Base-by-base conservation (phyloP, 257 asterid genomes). In the Plectranthus barbatus region DNA sequence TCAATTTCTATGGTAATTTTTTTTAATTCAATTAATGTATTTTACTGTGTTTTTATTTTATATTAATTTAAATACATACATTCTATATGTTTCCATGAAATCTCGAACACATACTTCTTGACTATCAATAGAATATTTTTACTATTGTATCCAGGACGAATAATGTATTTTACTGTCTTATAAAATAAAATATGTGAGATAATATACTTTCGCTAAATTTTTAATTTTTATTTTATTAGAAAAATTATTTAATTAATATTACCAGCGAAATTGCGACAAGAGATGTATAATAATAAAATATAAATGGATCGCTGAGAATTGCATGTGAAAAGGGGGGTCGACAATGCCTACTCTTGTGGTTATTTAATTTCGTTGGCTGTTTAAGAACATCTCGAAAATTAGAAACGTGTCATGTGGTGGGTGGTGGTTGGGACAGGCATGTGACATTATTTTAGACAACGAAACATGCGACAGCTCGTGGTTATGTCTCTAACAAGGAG, bases 401-500 rank as follows among this genome's bases (percentile, higher is more conserved):
- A n/a, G 15, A 60, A 83, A 83, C 76, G 81, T 81, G 86, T 76
- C 75, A 5, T 62, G 77, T 68, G 29, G 29, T 23, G 29, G 29
- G 66, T 57, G 78, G 66, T 57, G 80, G 74, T 72, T 60, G 60
- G 67, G 80, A 74, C 67, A 72, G 57, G 64, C 87, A 85, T 70
- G 89, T 85, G 87, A 78, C 82, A 41, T 77, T 61, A 62, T 42
- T 58, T 66, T 69, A 52, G 75, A 70, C 62, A 74, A 69, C 54
- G 66, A 68, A 48, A 65, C 57, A 61, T 55, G 61, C 53, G 62
- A 36, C 73, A 64, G 68, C 82, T 81, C 81, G 84, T 81, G 85
- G 66, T 70, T 72, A 72, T 80, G 90, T 83, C 69, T 72, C 86
- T 78, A 78, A 83, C 71, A 70, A 76, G 72, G 70, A 62, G 80